Evolutionary conservation across 352 stramenopile species (phyloP), one percentile per base, ranked within the genome.

Genomic region (Globisporangium mamillatum): DNA sequence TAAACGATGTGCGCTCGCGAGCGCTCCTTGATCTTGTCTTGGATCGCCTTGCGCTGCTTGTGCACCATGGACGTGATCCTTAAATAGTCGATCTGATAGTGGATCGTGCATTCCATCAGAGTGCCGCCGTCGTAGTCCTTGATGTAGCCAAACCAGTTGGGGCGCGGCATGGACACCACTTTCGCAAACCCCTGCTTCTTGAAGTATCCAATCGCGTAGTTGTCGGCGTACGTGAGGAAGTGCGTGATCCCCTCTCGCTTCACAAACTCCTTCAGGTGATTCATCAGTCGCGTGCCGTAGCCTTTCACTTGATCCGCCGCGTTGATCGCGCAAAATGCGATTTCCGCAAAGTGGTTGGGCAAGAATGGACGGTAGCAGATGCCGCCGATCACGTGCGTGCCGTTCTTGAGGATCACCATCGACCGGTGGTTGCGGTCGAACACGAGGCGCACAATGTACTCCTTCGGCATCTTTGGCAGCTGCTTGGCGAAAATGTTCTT

Each of bases 41-140:
- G 83, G 34, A 96, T 90, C 70, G 81, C 84, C 79, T 98, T 84
- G 64, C 90, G 84, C 80, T 99, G 98, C 46, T 84, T 77, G 32
- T 91, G 75, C 56, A 99, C 78, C 91, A 99, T 98, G 54, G 94
- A 91, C 3, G 92, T 94, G 70, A 99, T 94, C 27, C 90, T 77
- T 70, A 98, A 94, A 90, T 99, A 99, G 74, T 99, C 91, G 75
- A 99, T 98, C 66, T 97, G 90, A 34, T 97, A 94, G 79, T 99
- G 96, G 29, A 99, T 96, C 70, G 97, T 98, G 82, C 98, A 99
- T 76, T 99, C 97, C 97, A 99, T 99, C 61, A 99, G 83, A 12
- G 97, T 99, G 25, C 96, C 98, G 54, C 97, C 97, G 75, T 99
- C 98, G 75, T 99, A 99, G 79, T 99, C 97, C 80, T 99, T 99